phyloP scores from a whole-genome alignment of 2,329 filamentous ascomycete species.

The Venturia asperata region DNA sequence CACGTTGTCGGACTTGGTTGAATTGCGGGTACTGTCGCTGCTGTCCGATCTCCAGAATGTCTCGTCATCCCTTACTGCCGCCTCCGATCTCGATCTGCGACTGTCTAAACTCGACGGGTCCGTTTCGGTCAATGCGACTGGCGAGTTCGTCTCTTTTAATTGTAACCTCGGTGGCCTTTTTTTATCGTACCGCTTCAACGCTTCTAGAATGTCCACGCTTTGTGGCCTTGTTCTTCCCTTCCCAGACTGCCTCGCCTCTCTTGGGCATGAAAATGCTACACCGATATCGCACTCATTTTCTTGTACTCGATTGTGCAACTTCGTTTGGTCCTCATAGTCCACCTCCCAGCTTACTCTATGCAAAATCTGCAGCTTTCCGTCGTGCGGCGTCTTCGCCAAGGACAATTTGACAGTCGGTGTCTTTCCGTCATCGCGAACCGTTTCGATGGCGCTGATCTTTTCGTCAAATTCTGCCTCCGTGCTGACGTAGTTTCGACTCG shows the following conservation, averaged over 20 bases:
- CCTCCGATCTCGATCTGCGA: neutral
- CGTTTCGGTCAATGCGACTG: neutral
- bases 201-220: neutral
- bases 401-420: conserved; percentile 1
- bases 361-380: neutral
- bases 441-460: neutral
- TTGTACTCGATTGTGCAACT: neutral
- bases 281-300: neutral
- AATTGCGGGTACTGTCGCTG: neutral
- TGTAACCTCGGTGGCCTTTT: neutral
- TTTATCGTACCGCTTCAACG: neutral
- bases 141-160: neutral
- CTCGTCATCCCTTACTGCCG: neutral
- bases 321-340: neutral
- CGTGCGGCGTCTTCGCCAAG: neutral
- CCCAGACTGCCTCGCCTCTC: neutral
- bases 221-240: neutral
- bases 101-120: neutral
- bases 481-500: neutral
- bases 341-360: conserved; percentile 1
- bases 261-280: neutral
- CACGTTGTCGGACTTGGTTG: neutral
- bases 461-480: neutral
- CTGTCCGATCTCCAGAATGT: conserved; percentile 1
- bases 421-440: neutral